Evolutionary conservation across 768 basidiomycete genomes (phyloP).

Genomic region (Amanita exitialis): DNA sequence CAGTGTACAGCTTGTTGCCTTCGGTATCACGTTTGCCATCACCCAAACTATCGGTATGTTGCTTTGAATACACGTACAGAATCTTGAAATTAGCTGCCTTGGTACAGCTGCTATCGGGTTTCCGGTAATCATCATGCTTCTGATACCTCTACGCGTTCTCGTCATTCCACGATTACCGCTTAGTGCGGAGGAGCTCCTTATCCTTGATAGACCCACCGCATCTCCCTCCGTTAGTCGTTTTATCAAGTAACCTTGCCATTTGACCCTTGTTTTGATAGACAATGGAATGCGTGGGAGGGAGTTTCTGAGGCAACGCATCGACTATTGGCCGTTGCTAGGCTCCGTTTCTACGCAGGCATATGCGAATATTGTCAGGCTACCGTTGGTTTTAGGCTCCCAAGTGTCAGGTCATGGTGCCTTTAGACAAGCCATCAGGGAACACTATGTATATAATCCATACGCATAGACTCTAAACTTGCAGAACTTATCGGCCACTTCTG

Average conservation of each 20-base stretch:
- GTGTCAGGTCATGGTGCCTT: no score
- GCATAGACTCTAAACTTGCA: no score
- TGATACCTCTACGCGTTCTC: conserved; percentile 66
- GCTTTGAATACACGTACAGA: background rate
- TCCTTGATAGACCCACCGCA: conserved; percentile 87
- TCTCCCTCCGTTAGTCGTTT: conserved; percentile 63
- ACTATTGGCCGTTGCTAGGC: background rate
- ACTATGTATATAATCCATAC: no score
- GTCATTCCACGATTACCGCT: conserved; percentile 73
- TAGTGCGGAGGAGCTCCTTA: conserved; percentile 63
- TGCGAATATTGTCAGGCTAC: no score
- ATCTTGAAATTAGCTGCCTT: background rate
- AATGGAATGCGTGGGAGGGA: conserved; percentile 17
- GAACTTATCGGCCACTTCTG: no score
- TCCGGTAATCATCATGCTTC: conserved; percentile 76
- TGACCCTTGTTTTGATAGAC: conserved; percentile 8
- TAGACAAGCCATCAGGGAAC: no score
- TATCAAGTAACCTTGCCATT: background rate
- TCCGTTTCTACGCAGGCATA: background rate
- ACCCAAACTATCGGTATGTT: conserved; percentile 77
- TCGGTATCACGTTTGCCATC: conserved; percentile 83
- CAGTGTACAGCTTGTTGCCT: conserved; percentile 67
- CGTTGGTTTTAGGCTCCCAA: no score
- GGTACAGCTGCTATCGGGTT: conserved; percentile 77
- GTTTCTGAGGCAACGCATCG: conserved; percentile 2